phyloP scores from a whole-genome alignment of 805 yeast species.

The Kazachstania viticola region DNA sequence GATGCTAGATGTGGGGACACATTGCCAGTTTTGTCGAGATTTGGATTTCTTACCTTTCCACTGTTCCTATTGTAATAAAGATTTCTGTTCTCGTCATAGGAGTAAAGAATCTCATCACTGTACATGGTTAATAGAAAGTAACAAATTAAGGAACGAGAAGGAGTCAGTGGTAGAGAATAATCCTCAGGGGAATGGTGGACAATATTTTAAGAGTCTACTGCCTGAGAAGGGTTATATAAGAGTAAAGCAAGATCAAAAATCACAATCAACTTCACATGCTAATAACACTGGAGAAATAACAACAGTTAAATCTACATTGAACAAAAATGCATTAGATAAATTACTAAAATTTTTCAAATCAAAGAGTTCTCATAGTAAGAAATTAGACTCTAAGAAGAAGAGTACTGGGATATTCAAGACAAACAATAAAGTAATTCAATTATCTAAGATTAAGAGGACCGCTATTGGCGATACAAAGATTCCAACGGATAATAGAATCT shows the following conservation, averaged over 20 bases:
- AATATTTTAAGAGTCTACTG: slow-evolving; percentile 18
- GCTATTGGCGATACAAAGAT: slow-evolving; percentile 21
- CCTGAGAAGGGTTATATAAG: slow-evolving; percentile 22
- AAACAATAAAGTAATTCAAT: slow-evolving; percentile 8
- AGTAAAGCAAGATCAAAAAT: slow-evolving; percentile 4
- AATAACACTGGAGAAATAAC: neutral
- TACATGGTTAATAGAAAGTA: slow-evolving; percentile 7
- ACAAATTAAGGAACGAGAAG: neutral
- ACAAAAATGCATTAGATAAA: slow-evolving; percentile 16
- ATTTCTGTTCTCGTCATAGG: slow-evolving; percentile 23
- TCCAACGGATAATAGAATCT: slow-evolving; percentile 18
- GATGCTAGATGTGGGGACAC: slow-evolving; percentile 28
- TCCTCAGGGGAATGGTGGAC: slow-evolving; percentile 8
- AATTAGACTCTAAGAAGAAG: neutral
- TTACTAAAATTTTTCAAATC: slow-evolving; percentile 16
- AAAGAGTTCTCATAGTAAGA: slow-evolving; percentile 7
- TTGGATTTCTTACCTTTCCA: slow-evolving; percentile 26
- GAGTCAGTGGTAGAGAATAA: neutral
- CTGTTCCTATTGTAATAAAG: slow-evolving; percentile 19
- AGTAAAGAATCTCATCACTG: slow-evolving; percentile 21
- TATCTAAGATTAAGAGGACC: slow-evolving; percentile 11
- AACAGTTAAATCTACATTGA: slow-evolving; percentile 7
- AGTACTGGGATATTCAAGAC: neutral
- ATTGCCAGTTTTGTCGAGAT: slow-evolving; percentile 23
- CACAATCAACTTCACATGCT: neutral